phyloP scores from a whole-genome alignment of 768 basidiomycete genomes.

The Psilocybe cubensis region DNA sequence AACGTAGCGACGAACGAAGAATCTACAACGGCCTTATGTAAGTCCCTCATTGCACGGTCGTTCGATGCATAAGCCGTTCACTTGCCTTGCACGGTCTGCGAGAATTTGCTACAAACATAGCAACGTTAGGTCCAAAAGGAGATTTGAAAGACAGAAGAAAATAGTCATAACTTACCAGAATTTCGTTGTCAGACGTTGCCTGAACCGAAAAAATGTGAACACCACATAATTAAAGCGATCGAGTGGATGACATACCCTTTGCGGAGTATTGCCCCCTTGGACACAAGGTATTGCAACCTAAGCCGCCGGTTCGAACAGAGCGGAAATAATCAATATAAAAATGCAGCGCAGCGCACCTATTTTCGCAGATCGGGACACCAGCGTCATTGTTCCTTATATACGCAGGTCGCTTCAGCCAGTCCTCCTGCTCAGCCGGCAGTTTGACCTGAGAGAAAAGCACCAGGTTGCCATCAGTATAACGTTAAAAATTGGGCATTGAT shows the following conservation, averaged over 20 bases:
- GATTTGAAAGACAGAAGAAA: slow-evolving; percentile 11
- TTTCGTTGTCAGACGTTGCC: slow-evolving; percentile 81
- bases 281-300: slow-evolving; percentile 86
- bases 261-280: slow-evolving; percentile 83
- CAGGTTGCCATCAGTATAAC: slow-evolving; percentile 4
- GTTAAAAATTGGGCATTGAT: background rate
- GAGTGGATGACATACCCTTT: slow-evolving; percentile 64
- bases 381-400: slow-evolving; percentile 82
- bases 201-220: slow-evolving; percentile 30
- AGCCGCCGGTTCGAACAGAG: slow-evolving; percentile 29
- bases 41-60: slow-evolving; percentile 1
- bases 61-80: background rate
- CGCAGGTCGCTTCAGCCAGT: slow-evolving; percentile 82
- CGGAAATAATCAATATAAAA: slow-evolving; percentile 15
- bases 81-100: slow-evolving; percentile 58
- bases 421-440: slow-evolving; percentile 84
- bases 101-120: slow-evolving; percentile 62
- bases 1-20: slow-evolving; percentile 81
- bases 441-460: slow-evolving; percentile 60
- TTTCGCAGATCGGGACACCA: slow-evolving; percentile 80
- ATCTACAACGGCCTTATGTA: slow-evolving; percentile 43
- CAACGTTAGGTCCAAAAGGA: slow-evolving; percentile 10
- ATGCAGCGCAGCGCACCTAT: slow-evolving; percentile 54
- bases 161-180: slow-evolving; percentile 64
- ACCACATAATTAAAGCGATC: slow-evolving; percentile 18